Percentiles rank a stretch among this genome's conserved stretches.
Evolutionary conservation across 345 rosid species (phyloP).

Genomic region (Eucalyptus cloeziana): DNA sequence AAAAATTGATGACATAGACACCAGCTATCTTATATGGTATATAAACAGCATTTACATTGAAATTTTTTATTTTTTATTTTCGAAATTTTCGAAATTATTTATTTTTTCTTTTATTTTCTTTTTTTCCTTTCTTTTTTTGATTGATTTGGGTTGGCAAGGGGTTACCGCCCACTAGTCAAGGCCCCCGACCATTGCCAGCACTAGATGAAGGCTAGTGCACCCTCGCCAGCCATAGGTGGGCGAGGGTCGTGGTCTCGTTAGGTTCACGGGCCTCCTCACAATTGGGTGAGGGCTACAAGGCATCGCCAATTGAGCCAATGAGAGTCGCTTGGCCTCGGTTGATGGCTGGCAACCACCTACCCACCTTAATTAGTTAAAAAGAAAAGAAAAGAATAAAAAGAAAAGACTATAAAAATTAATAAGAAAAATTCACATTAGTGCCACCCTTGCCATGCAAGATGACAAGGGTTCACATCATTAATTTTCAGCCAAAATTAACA

Average conservation of each 20-base stretch:
- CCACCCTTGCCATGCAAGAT: rapidly evolving
- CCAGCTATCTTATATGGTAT: rapidly evolving
- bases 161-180: rapidly evolving
- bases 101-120: rapidly evolving
- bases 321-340: rapidly evolving
- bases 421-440: too few relatives aligned
- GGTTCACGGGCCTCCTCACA: rapidly evolving
- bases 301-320: rapidly evolving
- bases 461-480: rapidly evolving
- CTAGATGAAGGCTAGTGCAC: rapidly evolving
- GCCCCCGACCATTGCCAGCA: rapidly evolving
- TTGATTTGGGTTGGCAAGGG: background rate
- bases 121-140: too few relatives aligned
- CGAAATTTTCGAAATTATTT: rapidly evolving
- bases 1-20: background rate
- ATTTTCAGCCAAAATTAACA: rapidly evolving
- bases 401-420: too few relatives aligned
- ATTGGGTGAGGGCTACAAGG: too few relatives aligned
- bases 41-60: rapidly evolving
- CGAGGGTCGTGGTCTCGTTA: rapidly evolving
- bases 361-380: rapidly evolving
- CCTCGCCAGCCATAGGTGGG: rapidly evolving
- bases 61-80: rapidly evolving
- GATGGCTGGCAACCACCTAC: rapidly evolving
- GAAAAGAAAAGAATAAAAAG: rapidly evolving